phyloP scores from a whole-genome alignment of 225 moss, liverwort and hornwort species.

The Sphagnum contortum region DNA sequence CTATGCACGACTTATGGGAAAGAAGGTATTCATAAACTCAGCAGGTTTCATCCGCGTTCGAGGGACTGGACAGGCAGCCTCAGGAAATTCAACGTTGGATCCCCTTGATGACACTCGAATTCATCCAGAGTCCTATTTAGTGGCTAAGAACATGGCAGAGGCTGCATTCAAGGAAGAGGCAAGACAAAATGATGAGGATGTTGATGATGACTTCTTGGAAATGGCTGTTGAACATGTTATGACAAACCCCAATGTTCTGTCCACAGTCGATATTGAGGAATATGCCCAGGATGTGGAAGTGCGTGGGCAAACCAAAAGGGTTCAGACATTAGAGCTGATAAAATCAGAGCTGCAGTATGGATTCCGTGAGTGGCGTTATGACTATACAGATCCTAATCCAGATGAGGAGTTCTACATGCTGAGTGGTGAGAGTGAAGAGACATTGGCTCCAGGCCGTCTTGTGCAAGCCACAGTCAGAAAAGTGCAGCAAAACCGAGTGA shows the following conservation, averaged over 20 bases:
- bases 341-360: slow-evolving; percentile 77
- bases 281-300: slow-evolving; percentile 48
- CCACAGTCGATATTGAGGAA: slow-evolving; percentile 55
- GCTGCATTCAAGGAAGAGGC: slow-evolving; percentile 84
- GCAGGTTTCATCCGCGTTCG: slow-evolving; percentile 96
- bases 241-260: slow-evolving; percentile 50
- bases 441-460: slow-evolving; percentile 64
- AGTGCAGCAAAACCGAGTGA: slow-evolving; percentile 80
- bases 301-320: slow-evolving; percentile 41
- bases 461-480: slow-evolving; percentile 84
- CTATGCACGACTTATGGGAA: slow-evolving; percentile 71
- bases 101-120: slow-evolving; percentile 97
- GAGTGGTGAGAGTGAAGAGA: slow-evolving; percentile 90
- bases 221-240: slow-evolving; percentile 90
- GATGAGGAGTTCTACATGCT: slow-evolving; percentile 82
- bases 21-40: slow-evolving; percentile 81
- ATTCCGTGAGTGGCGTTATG: slow-evolving; percentile 69
- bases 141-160: slow-evolving; percentile 92
- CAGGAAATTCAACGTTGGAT: slow-evolving; percentile 84
- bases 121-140: slow-evolving; percentile 88
- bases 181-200: slow-evolving; percentile 65
- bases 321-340: slow-evolving; percentile 69
- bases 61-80: slow-evolving; percentile 93
- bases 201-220: slow-evolving; percentile 77
- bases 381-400: slow-evolving; percentile 31